Evolutionary conservation across 768 basidiomycete genomes (phyloP), one percentile per base, ranked within the genome.

Genomic region (Suillus lakei): DNA sequence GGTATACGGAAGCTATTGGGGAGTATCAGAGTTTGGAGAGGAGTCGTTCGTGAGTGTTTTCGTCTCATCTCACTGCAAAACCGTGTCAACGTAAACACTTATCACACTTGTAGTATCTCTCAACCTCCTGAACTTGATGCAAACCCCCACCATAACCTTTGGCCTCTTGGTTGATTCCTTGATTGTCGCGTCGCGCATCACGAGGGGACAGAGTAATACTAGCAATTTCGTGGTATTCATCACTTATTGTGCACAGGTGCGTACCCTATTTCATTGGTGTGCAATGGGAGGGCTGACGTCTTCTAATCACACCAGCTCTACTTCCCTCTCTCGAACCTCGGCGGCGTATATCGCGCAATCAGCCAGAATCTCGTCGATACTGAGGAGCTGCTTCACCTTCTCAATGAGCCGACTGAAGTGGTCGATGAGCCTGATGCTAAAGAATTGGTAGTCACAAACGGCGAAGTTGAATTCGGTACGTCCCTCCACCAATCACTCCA

Each of bases 391-490:
- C 82, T 98, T 64, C 85, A 90, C 64, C 82, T 96, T 21, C 83
- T 99, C 9, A 86, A 88, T 66, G 91, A 96, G 72, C 88, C 92
- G 1, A 90, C 86, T 0, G 96, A 96, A 66, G 86, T 98, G 67
- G 87, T 90, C 68, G 94, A 97, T 76, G 86, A 86, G 73, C 90
- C 90, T 9, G 84, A 87, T 68, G 92, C 92, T 12, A 83, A 86
- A 15, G 88, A 93, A 59, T 83, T 98, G 30, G 79, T 90, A 54
- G 84, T 94, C 8, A 79, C 86, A 18, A 83, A 88, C 62, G 90
- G 95, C 5, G 88, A 91, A 73, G 91, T 98, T 72, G 93, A 93
- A 73, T 98, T 99, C 74, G 90, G 92, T 93, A 61, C 79, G 48
- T 12, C 13, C 3, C 43, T n/a, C n/a, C n/a, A n/a, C n/a, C n/a